Evolutionary conservation across 2,329 filamentous ascomycete species (phyloP).

Genomic region (Phialophora macrospora): DNA sequence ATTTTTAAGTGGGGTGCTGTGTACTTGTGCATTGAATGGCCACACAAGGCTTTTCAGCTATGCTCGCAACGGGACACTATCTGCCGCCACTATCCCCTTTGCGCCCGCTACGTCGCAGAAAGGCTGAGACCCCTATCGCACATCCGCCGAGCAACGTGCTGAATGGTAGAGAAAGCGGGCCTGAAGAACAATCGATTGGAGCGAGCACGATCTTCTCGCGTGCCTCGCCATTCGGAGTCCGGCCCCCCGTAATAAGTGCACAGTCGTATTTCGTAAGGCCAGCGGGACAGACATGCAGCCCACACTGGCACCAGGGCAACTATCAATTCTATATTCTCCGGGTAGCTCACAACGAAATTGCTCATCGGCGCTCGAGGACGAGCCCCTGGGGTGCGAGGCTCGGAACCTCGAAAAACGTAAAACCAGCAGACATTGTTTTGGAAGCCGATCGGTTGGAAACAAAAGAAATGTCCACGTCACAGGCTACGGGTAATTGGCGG

Average conservation of each 20-base stretch:
- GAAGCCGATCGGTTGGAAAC: not conserved
- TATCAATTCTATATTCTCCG: constrained; percentile 7
- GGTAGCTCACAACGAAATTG: constrained; percentile 8
- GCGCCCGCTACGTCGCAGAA: constrained; percentile 1
- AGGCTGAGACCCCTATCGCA: constrained; percentile 19
- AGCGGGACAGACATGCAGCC: constrained; percentile 12
- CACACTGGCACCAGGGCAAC: constrained; percentile 18
- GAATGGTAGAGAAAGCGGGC: constrained; percentile 9
- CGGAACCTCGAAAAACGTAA: not conserved
- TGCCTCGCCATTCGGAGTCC: constrained; percentile 32
- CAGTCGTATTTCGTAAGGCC: constrained; percentile 32
- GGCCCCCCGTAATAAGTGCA: constrained; percentile 18
- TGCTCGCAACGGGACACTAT: constrained; percentile 12
- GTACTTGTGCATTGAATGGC: constrained; percentile 4
- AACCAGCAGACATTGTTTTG: not conserved
- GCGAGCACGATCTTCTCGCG: constrained; percentile 22
- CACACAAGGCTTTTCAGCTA: constrained; percentile 18
- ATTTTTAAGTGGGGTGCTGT: constrained; percentile 18
- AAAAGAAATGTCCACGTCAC: constrained; percentile 4
- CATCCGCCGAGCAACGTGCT: constrained; percentile 11
- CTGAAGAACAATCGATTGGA: constrained; percentile 19
- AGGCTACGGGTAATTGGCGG: constrained; percentile 18
- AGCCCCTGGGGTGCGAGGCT: constrained; percentile 5
- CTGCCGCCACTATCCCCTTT: constrained; percentile 15
- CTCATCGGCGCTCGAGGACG: constrained; percentile 9